Percentiles rank a stretch among this genome's conserved stretches.
Evolutionary conservation across 2,329 filamentous ascomycete genomes (phyloP).

Genomic region (Leptographium lundbergii): DNA sequence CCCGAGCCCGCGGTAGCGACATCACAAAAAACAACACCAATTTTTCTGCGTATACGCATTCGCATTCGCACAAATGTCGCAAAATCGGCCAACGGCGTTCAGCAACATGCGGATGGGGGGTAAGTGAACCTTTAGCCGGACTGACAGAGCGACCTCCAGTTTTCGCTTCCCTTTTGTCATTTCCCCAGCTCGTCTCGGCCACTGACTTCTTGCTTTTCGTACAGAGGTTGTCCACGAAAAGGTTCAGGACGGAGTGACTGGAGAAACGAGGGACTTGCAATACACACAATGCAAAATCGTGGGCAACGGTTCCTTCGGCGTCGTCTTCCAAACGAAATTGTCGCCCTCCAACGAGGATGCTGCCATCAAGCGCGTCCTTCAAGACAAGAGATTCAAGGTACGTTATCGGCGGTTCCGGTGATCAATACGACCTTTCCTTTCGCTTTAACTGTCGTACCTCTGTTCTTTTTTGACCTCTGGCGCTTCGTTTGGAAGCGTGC

Average conservation of each 20-base stretch:
- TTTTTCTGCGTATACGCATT: not conserved
- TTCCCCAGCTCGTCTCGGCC: not conserved
- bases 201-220: constrained; percentile 8
- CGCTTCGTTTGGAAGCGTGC: not conserved
- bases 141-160: too few species aligned
- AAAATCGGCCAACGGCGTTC: constrained; percentile 85
- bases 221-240: constrained; percentile 96
- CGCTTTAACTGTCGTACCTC: too few species aligned
- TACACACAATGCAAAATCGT: constrained; percentile 99
- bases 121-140: constrained; percentile 37
- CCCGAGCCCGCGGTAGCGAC: constrained; percentile 14
- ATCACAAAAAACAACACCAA: constrained; percentile 7
- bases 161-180: not conserved
- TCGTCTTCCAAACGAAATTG: constrained; percentile 98
- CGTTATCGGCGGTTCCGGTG: constrained; percentile 6
- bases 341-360: constrained; percentile 97
- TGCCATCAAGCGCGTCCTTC: constrained; percentile 95
- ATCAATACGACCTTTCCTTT: too few species aligned
- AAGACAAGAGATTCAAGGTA: constrained; percentile 99
- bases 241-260: constrained; percentile 94
- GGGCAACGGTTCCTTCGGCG: constrained; percentile 95
- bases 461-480: not conserved
- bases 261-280: constrained; percentile 90
- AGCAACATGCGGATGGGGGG: constrained; percentile 87
- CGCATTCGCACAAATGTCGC: constrained; percentile 51